Percentiles rank a stretch among this genome's conserved stretches.
phyloP scores from a whole-genome alignment of 441 rosid species.

The Daphne laureola region DNA sequence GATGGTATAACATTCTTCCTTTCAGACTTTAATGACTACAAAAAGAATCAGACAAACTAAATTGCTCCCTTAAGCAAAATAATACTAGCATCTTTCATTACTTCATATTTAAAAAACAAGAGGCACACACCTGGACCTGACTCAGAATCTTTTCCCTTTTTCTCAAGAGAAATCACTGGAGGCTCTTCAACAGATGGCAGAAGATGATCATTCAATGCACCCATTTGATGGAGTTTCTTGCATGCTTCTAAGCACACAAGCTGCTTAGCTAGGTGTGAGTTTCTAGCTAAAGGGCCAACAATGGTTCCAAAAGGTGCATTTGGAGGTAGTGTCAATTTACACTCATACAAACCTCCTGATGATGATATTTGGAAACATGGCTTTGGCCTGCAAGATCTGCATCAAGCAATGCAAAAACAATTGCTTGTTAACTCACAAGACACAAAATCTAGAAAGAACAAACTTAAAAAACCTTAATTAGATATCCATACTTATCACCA shows the following conservation, averaged over 20 bases:
- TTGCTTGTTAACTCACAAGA: slow-evolving; percentile 4
- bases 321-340: slow-evolving; percentile 45
- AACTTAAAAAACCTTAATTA: slow-evolving; percentile 7
- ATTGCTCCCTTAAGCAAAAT: too few relatives aligned
- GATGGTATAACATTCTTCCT: too few relatives aligned
- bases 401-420: slow-evolving; percentile 7
- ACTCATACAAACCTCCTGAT: slow-evolving; percentile 30
- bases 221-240: slow-evolving; percentile 58
- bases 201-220: slow-evolving; percentile 51
- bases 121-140: slow-evolving; percentile 20
- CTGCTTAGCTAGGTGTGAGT: slow-evolving; percentile 49
- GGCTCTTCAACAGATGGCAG: slow-evolving; percentile 30
- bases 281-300: slow-evolving; percentile 49
- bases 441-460: slow-evolving; percentile 3
- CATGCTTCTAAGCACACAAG: slow-evolving; percentile 64
- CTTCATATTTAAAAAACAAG: too few relatives aligned
- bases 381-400: slow-evolving; percentile 42
- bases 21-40: too few relatives aligned
- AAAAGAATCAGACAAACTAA: too few relatives aligned
- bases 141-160: slow-evolving; percentile 34
- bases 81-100: too few relatives aligned
- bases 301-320: slow-evolving; percentile 44
- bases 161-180: slow-evolving; percentile 19
- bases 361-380: slow-evolving; percentile 36
- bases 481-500: slow-evolving; percentile 39